Conservation (phyloP, 75 land plant species). For the Ceratopteris richardii region DNA sequence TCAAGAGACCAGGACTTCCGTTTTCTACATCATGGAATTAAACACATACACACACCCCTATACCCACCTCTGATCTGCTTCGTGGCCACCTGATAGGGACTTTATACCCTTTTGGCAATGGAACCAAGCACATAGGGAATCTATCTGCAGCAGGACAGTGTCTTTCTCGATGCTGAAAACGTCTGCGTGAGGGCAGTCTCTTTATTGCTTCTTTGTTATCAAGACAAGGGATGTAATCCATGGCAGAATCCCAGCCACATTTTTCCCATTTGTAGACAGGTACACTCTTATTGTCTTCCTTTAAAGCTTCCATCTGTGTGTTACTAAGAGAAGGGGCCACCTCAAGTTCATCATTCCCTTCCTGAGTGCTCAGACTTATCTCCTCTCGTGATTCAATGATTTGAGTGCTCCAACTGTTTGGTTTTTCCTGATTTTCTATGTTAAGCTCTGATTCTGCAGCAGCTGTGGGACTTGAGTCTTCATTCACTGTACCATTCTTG, state of each 20-base stretch:
- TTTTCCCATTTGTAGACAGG: constrained; percentile 30
- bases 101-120: constrained; percentile 58
- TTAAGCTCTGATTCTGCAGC: constrained; percentile 33
- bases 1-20: too few species aligned
- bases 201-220: constrained; percentile 47
- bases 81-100: constrained; percentile 43
- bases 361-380: constrained; percentile 20
- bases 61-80: constrained; percentile 46
- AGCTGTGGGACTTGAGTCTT: constrained; percentile 6
- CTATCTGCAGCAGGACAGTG: constrained; percentile 51
- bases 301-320: constrained; percentile 9
- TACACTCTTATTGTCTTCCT: constrained; percentile 1
- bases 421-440: constrained; percentile 31
- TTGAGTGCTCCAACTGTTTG: constrained; percentile 44
- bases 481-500: neutral
- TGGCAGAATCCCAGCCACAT: constrained; percentile 35
- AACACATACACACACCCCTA: too few species aligned
- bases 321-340: neutral
- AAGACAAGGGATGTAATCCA: constrained; percentile 65
- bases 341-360: neutral
- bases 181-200: constrained; percentile 25
- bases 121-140: constrained; percentile 48
- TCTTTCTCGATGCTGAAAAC: constrained; percentile 61
- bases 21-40: neutral
- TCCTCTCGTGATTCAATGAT: constrained; percentile 50